Evolutionary conservation across 345 rosid genomes (phyloP).

Genomic region (Lepidium sativum): DNA sequence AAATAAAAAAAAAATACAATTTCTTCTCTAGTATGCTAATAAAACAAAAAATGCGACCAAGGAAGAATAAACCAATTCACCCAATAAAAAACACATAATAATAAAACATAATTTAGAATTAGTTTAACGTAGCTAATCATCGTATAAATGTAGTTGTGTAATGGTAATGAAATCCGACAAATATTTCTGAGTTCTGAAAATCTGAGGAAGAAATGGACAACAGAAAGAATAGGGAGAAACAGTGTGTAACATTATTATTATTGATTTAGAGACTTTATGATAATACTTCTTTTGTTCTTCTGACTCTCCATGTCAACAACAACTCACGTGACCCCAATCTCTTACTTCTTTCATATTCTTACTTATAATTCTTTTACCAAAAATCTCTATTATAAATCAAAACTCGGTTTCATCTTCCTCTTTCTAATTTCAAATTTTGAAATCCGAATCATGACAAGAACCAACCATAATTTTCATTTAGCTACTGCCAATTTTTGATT

Average conservation of each 20-base stretch:
- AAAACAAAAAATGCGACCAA: neutral
- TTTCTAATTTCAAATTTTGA: slow-evolving; percentile 26
- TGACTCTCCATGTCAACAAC: slow-evolving; percentile 22
- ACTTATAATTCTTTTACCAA: slow-evolving; percentile 10
- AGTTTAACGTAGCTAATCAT: neutral
- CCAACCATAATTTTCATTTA: slow-evolving; percentile 11
- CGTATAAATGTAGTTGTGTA: neutral
- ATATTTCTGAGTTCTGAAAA: slow-evolving; percentile 11
- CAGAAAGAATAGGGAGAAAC: slow-evolving; percentile 3
- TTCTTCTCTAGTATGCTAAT: neutral
- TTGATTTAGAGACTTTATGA: slow-evolving; percentile 11
- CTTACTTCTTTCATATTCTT: neutral
- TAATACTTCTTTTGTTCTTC: neutral
- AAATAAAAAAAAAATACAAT: neutral
- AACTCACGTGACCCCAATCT: slow-evolving; percentile 27
- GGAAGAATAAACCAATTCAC: neutral
- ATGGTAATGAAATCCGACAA: slow-evolving; percentile 11
- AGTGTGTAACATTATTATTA: slow-evolving; percentile 28
- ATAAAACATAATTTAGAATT: neutral
- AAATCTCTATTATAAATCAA: neutral
- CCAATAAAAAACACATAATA: too few species aligned
- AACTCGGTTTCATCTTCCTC: too few species aligned
- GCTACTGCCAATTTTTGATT: too few species aligned
- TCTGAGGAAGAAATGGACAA: slow-evolving; percentile 25
- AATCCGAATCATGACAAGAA: slow-evolving; percentile 3